Base-by-base conservation (phyloP, 768 basidiomycete genomes). In the Phylloporus sp. region DNA sequence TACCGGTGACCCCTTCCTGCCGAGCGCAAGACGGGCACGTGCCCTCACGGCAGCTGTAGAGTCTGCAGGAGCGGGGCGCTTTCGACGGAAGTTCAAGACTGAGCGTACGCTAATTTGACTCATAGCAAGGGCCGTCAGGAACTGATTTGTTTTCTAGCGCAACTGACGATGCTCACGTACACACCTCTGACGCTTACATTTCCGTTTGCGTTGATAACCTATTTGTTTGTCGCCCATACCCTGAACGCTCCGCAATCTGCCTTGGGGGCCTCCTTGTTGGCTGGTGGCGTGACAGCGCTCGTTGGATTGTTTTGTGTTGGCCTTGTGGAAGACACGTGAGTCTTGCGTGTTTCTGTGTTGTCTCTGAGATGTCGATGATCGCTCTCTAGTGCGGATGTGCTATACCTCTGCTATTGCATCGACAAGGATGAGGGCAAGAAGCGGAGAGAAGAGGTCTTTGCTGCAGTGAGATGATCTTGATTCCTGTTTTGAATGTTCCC, bases 191-290 rank as follows among this genome's bases (percentile, higher is more conserved):
- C 84, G 1, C 70, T 92, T 49, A 87, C 88, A 1, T 76, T 93
- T 52, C 86, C 90, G 6, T 87, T 90, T 52, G 83, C 90, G 13
- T 70, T 94, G 23, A 69, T 78, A 29, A 87, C 90, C 5, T 96
- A 95, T 64, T 66, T 97, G 17, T 89, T 94, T 55, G 87, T 91
- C n/a, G 86, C 90, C 3, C 88, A 90, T 65, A 84, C 86, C 0
- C 67, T 91, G 18, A 62, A 65, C 15, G 80, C 82, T 21, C 88
- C 90, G 1, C 64, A 81, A 37, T 77, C 86, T 56, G 89, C 90
- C 0, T 71, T 92, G 8, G 75, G 82, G 11, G 86, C 87, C 18
- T 81, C 86, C 1, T 54, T 94, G 14, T 70, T 94, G 4, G 86
- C 85, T 20, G 91, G 84, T 4, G 81, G 79, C 9, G 80, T 90